Evolutionary conservation across 2,329 filamentous ascomycete genomes (phyloP).

Genomic region (Teratosphaeria zuluensis): DNA sequence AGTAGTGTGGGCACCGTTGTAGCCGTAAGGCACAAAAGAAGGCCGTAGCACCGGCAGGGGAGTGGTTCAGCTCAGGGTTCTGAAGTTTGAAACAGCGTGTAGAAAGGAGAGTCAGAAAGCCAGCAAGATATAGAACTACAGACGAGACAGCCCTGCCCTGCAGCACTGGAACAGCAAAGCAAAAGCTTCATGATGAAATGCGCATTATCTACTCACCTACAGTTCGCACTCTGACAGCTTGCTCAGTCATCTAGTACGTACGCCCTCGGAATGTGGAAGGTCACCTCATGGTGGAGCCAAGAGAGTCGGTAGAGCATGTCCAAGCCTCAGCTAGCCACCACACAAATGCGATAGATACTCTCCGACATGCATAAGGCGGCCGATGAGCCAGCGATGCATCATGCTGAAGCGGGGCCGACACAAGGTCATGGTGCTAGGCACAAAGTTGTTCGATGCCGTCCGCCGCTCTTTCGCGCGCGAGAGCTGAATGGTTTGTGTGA

Average conservation of each 20-base stretch:
- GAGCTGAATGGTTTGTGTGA: neutral
- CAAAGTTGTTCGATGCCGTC: neutral
- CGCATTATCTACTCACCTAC: neutral
- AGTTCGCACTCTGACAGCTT: neutral
- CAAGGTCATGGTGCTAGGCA: neutral
- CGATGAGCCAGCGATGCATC: neutral
- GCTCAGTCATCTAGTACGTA: neutral
- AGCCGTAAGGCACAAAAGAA: neutral
- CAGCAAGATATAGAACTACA: neutral
- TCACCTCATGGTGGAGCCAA: neutral
- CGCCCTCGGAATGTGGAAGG: slow-evolving; percentile 1
- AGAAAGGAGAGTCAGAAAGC: neutral
- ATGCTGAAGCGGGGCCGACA: neutral
- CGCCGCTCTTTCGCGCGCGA: neutral
- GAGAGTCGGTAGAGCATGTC: neutral
- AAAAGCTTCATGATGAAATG: neutral
- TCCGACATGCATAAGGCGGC: neutral
- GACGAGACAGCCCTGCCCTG: neutral
- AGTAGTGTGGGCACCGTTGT: neutral
- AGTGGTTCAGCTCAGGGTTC: neutral
- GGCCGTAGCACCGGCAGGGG: neutral
- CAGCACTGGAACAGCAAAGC: neutral
- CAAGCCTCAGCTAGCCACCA: neutral
- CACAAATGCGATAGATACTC: neutral
- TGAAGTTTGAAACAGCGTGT: neutral